phyloP scores from a whole-genome alignment of 2,329 filamentous ascomycete species.

The Claviceps sp. region DNA sequence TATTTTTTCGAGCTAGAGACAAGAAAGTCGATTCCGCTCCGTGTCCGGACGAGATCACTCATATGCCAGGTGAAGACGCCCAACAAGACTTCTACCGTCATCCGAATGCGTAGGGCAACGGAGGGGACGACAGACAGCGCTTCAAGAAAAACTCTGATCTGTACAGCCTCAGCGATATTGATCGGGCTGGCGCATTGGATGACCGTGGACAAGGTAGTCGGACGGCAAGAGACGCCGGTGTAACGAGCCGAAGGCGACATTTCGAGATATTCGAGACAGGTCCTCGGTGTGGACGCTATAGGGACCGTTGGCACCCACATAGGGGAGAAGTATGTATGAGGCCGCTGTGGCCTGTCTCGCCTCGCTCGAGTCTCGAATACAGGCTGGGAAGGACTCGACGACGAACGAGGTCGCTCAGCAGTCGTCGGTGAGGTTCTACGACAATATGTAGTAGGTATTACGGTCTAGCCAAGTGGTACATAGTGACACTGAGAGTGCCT shows the following conservation, averaged over 20 bases:
- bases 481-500: neutral
- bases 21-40: conserved; percentile 24
- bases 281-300: conserved; percentile 18
- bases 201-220: conserved; percentile 29
- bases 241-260: conserved; percentile 23
- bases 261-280: conserved; percentile 21
- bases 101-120: conserved; percentile 26
- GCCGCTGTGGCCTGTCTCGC: conserved; percentile 23
- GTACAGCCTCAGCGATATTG: conserved; percentile 37
- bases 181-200: conserved; percentile 41
- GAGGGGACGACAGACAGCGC: conserved; percentile 16
- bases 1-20: conserved; percentile 30
- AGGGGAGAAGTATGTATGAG: conserved; percentile 25
- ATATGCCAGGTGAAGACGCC: conserved; percentile 30
- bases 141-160: conserved; percentile 39
- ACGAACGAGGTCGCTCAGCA: conserved; percentile 24
- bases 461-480: conserved; percentile 13
- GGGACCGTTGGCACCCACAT: conserved; percentile 23
- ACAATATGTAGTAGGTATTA: conserved; percentile 24
- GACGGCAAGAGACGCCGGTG: conserved; percentile 17
- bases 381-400: conserved; percentile 26
- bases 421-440: conserved; percentile 27
- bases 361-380: conserved; percentile 22
- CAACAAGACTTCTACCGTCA: conserved; percentile 38
- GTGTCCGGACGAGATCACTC: conserved; percentile 40